Percentiles rank a stretch among this genome's conserved stretches.
phyloP scores from a whole-genome alignment of 2,329 filamentous ascomycete species.

The Tolypocladium amazonense region DNA sequence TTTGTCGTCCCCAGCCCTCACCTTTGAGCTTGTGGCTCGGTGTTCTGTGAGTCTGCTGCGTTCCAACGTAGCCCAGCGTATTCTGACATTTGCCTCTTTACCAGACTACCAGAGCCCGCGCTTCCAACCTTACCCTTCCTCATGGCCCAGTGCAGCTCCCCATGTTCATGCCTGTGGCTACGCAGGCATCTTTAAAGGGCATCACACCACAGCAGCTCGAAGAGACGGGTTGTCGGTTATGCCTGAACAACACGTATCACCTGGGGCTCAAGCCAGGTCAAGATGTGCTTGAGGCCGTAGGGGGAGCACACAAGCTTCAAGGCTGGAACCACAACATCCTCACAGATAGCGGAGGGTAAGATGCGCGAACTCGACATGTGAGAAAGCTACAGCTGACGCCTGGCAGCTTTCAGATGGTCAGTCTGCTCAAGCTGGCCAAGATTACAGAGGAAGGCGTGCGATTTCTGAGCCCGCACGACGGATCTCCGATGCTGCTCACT shows the following conservation, averaged over 20 bases:
- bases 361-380: slow-evolving; percentile 4
- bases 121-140: slow-evolving; percentile 75
- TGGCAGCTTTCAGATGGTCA: slow-evolving; percentile 94
- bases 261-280: slow-evolving; percentile 91
- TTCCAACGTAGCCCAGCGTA: not conserved
- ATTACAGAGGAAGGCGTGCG: slow-evolving; percentile 93
- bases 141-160: slow-evolving; percentile 87
- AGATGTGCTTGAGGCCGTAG: slow-evolving; percentile 73
- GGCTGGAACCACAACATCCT: slow-evolving; percentile 93
- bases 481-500: slow-evolving; percentile 89
- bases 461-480: slow-evolving; percentile 94
- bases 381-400: not conserved
- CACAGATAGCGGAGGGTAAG: slow-evolving; percentile 65
- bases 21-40: slow-evolving; percentile 64
- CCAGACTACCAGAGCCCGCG: slow-evolving; percentile 88
- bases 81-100: slow-evolving; percentile 8
- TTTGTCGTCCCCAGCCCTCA: slow-evolving; percentile 55
- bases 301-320: slow-evolving; percentile 89
- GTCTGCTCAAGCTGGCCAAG: slow-evolving; percentile 80
- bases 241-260: slow-evolving; percentile 97
- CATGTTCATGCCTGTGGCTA: slow-evolving; percentile 97
- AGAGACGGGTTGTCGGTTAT: slow-evolving; percentile 78
- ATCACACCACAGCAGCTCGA: slow-evolving; percentile 87
- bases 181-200: slow-evolving; percentile 90
- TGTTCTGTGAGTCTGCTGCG: slow-evolving; percentile 56